Conservation (phyloP, 2,329 filamentous ascomycete species). For the Aureobasidium zeae region DNA sequence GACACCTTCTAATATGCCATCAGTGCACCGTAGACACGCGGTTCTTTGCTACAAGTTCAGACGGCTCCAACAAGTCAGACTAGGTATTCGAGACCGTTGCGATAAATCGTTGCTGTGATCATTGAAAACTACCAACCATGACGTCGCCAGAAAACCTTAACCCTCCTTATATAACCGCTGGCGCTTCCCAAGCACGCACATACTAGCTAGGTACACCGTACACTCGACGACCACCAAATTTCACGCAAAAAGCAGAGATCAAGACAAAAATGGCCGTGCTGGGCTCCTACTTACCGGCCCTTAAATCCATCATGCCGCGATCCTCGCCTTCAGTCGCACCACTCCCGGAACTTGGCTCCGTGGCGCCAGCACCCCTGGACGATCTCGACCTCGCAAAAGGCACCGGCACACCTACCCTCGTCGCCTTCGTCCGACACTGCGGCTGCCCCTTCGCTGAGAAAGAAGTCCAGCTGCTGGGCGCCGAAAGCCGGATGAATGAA, state of each 20-base stretch:
- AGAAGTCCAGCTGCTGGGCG: slow-evolving; percentile 42
- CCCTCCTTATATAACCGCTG: not conserved
- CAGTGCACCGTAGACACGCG: no score
- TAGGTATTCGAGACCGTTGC: no score
- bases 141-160: slow-evolving; percentile 11
- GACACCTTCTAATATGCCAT: no score
- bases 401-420: slow-evolving; percentile 44
- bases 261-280: not conserved
- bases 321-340: slow-evolving; percentile 5
- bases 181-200: no score
- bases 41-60: no score
- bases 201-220: no score
- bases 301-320: slow-evolving; percentile 17
- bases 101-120: no score
- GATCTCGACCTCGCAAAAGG: slow-evolving; percentile 3
- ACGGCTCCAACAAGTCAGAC: not conserved
- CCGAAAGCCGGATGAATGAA: slow-evolving; percentile 42
- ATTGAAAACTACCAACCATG: not conserved
- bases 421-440: slow-evolving; percentile 63
- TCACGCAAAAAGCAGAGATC: not conserved
- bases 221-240: no score
- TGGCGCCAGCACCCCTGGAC: slow-evolving; percentile 13
- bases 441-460: slow-evolving; percentile 58
- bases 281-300: slow-evolving; percentile 6
- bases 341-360: slow-evolving; percentile 14